phyloP scores from a whole-genome alignment of 2,329 filamentous ascomycete species.

The Endothia cerciana region DNA sequence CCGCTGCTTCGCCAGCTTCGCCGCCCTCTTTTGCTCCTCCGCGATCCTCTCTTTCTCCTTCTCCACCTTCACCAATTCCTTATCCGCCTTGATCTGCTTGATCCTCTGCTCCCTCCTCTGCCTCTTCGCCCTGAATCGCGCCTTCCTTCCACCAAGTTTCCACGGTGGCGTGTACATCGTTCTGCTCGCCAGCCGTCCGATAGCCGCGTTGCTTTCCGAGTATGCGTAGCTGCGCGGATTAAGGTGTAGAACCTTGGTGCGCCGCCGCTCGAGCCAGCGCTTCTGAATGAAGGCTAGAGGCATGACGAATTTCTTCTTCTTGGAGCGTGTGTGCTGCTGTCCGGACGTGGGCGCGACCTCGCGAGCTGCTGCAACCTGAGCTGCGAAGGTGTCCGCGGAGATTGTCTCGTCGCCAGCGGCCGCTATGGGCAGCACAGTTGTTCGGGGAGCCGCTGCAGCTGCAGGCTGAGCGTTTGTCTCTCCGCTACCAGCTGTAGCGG shows the following conservation, averaged over 20 bases:
- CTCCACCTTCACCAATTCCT: slow-evolving; percentile 34
- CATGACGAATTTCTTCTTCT: slow-evolving; percentile 23
- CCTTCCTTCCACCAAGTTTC: slow-evolving; percentile 55
- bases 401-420: background rate
- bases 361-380: background rate
- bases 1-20: slow-evolving; percentile 31
- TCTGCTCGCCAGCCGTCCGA: slow-evolving; percentile 56
- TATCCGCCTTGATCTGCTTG: slow-evolving; percentile 29
- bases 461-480: background rate
- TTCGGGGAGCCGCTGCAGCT: background rate
- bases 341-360: background rate
- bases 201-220: slow-evolving; percentile 62
- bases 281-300: slow-evolving; percentile 26
- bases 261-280: slow-evolving; percentile 35
- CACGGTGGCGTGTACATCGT: slow-evolving; percentile 55
- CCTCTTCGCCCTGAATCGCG: slow-evolving; percentile 44
- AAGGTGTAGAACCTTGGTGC: slow-evolving; percentile 52
- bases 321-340: slow-evolving; percentile 19
- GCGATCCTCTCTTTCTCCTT: slow-evolving; percentile 33
- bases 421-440: background rate
- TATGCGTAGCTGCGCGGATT: slow-evolving; percentile 58
- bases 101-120: slow-evolving; percentile 24
- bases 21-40: slow-evolving; percentile 32
- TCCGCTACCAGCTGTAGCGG: background rate
- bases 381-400: background rate